These are phyloP conservation scores for Uronychia binucleata DNA, from an alignment of 73 alveolate species.

Conservation along the genomic window DNA sequence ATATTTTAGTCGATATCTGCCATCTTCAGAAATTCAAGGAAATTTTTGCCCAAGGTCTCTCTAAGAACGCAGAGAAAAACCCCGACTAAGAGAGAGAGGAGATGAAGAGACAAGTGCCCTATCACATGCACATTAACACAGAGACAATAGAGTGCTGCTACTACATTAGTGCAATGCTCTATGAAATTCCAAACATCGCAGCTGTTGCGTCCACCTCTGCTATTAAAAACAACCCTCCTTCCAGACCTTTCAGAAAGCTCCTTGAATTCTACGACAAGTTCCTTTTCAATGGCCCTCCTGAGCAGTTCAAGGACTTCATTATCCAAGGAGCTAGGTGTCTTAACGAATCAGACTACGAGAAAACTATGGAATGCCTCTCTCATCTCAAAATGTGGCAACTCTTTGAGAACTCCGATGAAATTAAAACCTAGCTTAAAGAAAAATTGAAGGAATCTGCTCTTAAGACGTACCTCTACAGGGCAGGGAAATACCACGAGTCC, in stretches of 20 bases:
- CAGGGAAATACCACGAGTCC: constrained; percentile 17
- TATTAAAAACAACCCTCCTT: constrained; percentile 58
- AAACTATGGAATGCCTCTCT: constrained; percentile 49
- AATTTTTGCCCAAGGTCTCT: constrained; percentile 60
- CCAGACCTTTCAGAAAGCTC: constrained; percentile 68
- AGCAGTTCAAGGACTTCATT: constrained; percentile 57
- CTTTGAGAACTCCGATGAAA: background rate
- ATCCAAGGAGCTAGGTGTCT: constrained; percentile 63
- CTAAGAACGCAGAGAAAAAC: constrained; percentile 41
- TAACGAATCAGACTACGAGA: constrained; percentile 55
- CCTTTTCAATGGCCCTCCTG: constrained; percentile 67
- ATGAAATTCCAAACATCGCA: constrained; percentile 70
- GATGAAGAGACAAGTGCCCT: constrained; percentile 67
- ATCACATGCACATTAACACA: constrained; percentile 82
- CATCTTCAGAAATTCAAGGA: constrained; percentile 60
- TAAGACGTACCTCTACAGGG: constrained; percentile 41
- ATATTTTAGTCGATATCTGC: constrained; percentile 58
- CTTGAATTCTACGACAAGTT: constrained; percentile 67
- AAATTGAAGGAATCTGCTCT: constrained; percentile 51
- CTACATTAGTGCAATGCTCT: constrained; percentile 75
- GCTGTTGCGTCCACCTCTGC: constrained; percentile 25
- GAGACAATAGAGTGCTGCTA: constrained; percentile 73
- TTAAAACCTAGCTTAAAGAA: background rate
- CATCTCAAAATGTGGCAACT: constrained; percentile 15
- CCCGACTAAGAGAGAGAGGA: constrained; percentile 58